Evolutionary conservation across 2,329 filamentous ascomycete genomes (phyloP), one percentile per base, ranked within the genome.

Genomic region (Colletotrichum musae): DNA sequence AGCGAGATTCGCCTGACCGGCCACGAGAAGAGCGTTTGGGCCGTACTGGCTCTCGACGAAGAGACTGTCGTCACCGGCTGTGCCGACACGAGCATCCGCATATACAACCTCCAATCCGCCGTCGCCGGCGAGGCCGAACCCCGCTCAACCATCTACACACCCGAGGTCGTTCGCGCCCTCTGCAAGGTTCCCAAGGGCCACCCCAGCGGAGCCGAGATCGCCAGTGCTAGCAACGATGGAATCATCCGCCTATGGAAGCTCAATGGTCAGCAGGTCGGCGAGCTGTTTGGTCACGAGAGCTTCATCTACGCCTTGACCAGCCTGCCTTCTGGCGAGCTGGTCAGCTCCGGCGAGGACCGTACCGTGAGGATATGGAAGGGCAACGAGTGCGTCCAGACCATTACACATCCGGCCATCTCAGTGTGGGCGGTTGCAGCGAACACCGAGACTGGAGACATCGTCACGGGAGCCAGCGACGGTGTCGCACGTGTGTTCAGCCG

Each of bases 341-440:
- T 97, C 57, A 98, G 95, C 79, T 91, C 94, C 2, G 94, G 94
- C 18, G 96, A 99, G 80, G 96, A 99, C 80, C 89, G 96, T n/a
- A 98, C 96, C 0, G 89, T 97, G 41, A 89, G 94, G 60, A 85
- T 99, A 77, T 99, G 97, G 96, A 91, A 88, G 73, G 93, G 92
- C 52, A 88, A 85, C 15, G 87, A 94, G 65, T 98, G 95, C 78
- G 83, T 97, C 53, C 96, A 99, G 80, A 98, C 95, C 47, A 98
- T 99, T 72, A 98, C 95, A 1, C 94, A 98, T 76, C 96, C 96
- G 12, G 96, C 96, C 10, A 97, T 98, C 64, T 98, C 95, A 0
- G 95, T 99, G 5, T 99, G 96, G 96, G 87, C 90, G 15, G 94
- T 99, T 18, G 93, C 94, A n/a, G 93, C 89, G 12, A 96, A 93